Evolutionary conservation across 2,329 filamentous ascomycete genomes (phyloP).

Genomic region (Alternaria sp.): DNA sequence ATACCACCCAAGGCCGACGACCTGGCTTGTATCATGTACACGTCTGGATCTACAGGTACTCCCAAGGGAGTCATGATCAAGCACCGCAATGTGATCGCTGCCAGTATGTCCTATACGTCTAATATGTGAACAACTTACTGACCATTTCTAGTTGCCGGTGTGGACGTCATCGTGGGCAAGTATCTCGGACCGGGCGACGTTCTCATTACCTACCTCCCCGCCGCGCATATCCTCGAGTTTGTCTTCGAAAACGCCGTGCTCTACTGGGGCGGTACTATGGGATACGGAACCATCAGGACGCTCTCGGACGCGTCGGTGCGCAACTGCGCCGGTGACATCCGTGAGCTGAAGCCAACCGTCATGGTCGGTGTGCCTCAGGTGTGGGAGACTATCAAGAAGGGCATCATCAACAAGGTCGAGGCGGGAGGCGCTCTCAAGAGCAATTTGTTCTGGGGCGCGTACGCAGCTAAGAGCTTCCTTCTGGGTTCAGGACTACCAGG

Average conservation of each 20-base stretch:
- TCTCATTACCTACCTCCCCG: slow-evolving; percentile 88
- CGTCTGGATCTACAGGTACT: slow-evolving; percentile 86
- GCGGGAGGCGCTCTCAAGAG: slow-evolving; percentile 72
- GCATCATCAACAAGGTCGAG: slow-evolving; percentile 81
- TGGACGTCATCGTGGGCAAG: slow-evolving; percentile 78
- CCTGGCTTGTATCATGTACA: slow-evolving; percentile 82
- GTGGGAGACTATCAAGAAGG: slow-evolving; percentile 98
- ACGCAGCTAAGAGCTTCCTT: slow-evolving; percentile 68
- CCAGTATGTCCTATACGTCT: slow-evolving; percentile 62
- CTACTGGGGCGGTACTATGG: slow-evolving; percentile 89
- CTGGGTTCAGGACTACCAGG: slow-evolving; percentile 69
- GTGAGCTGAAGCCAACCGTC: slow-evolving; percentile 86
- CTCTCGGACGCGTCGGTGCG: slow-evolving; percentile 84
- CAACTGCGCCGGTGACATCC: slow-evolving; percentile 93
- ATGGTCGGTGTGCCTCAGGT: slow-evolving; percentile 95
- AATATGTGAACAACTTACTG: slow-evolving; percentile 18
- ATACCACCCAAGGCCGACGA: slow-evolving; percentile 77
- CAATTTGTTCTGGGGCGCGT: slow-evolving; percentile 78
- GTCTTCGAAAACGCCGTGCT: slow-evolving; percentile 91
- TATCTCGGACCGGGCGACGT: slow-evolving; percentile 80
- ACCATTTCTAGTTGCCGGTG: slow-evolving; percentile 69
- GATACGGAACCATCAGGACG: slow-evolving; percentile 90
- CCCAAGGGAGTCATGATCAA: slow-evolving; percentile 89
- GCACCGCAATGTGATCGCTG: slow-evolving; percentile 81
- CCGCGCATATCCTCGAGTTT: slow-evolving; percentile 96